phyloP scores from a whole-genome alignment of 2,329 filamentous ascomycete genomes.

The Albifimbria verrucaria region DNA sequence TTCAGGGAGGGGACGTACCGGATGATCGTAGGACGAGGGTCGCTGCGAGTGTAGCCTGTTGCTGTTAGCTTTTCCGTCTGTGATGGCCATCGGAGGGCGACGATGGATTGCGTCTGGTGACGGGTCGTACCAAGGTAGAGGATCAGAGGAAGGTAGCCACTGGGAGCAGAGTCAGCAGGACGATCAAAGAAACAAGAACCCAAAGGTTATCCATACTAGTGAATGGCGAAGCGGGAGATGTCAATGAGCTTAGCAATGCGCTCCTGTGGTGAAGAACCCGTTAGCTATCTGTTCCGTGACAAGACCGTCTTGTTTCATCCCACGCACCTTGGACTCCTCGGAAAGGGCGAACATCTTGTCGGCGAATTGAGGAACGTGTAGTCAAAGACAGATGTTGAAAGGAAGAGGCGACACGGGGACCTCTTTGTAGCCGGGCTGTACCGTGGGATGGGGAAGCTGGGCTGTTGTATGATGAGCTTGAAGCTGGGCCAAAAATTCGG shows the following conservation, averaged over 20 bases:
- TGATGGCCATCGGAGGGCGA: slow-evolving; percentile 2
- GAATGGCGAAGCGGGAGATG: slow-evolving; percentile 85
- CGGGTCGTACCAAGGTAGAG: slow-evolving; percentile 78
- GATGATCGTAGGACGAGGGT: slow-evolving; percentile 75
- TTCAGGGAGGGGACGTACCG: slow-evolving; percentile 36
- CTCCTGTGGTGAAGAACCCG: slow-evolving; percentile 59
- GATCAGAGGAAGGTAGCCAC: slow-evolving; percentile 94
- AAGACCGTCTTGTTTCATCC: slow-evolving; percentile 4
- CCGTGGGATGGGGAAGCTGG: no score
- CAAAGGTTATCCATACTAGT: no score
- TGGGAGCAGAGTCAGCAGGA: slow-evolving; percentile 40
- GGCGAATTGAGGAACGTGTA: neutral
- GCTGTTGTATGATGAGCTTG: no score
- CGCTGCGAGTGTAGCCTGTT: slow-evolving; percentile 87
- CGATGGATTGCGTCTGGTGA: slow-evolving; percentile 13
- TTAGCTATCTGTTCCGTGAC: no score
- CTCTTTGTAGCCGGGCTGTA: no score
- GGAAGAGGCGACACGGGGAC: no score
- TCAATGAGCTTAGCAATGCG: slow-evolving; percentile 97
- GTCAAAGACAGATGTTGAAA: slow-evolving; percentile 5
- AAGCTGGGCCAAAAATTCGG: no score
- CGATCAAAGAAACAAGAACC: slow-evolving; percentile 30
- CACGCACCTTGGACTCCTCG: slow-evolving; percentile 88
- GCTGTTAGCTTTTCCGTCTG: slow-evolving; percentile 12
- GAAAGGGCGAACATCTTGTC: slow-evolving; percentile 67